Evolutionary conservation across 306 rosid genomes (phyloP).

Genomic region (Sechiopsis laciniata): DNA sequence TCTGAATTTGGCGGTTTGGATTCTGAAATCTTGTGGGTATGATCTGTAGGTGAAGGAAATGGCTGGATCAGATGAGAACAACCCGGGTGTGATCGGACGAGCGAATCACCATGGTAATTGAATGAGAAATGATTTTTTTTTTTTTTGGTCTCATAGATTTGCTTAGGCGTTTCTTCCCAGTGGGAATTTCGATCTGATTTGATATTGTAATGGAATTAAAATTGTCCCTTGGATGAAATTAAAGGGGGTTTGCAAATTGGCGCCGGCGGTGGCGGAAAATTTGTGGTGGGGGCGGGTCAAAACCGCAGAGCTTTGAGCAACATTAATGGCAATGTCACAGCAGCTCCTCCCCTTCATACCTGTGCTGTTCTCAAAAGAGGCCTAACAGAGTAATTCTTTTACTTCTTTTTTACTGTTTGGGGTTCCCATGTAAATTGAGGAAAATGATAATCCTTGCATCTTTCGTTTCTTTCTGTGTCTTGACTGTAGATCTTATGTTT

Average conservation of each 20-base stretch:
- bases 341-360: slow-evolving; percentile 31
- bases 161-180: not conserved
- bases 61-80: slow-evolving; percentile 46
- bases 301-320: slow-evolving; percentile 39
- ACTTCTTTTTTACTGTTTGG: not conserved
- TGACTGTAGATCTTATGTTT: slow-evolving; percentile 5
- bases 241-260: slow-evolving; percentile 26
- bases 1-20: not conserved
- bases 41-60: slow-evolving; percentile 20
- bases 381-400: slow-evolving; percentile 33
- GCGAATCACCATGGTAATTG: slow-evolving; percentile 31
- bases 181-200: not conserved
- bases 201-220: not conserved
- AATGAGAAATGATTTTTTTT: not conserved
- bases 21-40: not conserved
- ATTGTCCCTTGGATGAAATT: not conserved
- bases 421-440: slow-evolving; percentile 8
- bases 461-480: slow-evolving; percentile 1
- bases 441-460: not conserved
- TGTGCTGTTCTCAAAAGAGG: slow-evolving; percentile 32
- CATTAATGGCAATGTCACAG: slow-evolving; percentile 30
- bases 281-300: slow-evolving; percentile 29
- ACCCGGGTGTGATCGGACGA: slow-evolving; percentile 31
- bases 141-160: not conserved
- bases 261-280: slow-evolving; percentile 28